Evolutionary conservation across 495 filamentous ascomycete species (phyloP).

Genomic region (Usnea hakonensis): DNA sequence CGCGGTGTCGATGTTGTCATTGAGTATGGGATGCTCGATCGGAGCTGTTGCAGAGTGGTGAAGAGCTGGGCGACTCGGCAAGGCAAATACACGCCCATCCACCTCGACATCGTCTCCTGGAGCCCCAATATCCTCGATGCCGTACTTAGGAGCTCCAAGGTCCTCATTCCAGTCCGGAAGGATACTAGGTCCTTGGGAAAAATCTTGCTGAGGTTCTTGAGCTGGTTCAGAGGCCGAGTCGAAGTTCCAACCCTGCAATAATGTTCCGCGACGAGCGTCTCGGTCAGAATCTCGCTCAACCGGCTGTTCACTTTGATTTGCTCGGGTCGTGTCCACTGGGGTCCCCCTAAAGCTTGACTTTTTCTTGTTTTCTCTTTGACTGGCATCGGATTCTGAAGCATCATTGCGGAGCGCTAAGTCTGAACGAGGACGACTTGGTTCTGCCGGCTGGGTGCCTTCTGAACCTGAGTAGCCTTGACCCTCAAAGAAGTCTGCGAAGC

Average conservation of each 20-base stretch:
- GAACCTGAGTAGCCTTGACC: constrained; percentile 22
- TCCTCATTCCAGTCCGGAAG: not conserved
- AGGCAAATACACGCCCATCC: not conserved
- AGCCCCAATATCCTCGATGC: constrained; percentile 29
- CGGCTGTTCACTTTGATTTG: not conserved
- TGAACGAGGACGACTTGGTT: constrained; percentile 28
- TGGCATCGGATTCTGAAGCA: constrained; percentile 41
- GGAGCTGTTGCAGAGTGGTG: constrained; percentile 2
- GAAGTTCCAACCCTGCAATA: not conserved
- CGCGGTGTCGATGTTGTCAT: not conserved
- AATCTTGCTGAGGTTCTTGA: not conserved
- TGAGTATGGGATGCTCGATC: not conserved
- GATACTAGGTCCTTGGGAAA: not conserved
- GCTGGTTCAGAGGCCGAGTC: not conserved
- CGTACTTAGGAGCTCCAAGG: constrained; percentile 27
- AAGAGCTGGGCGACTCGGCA: constrained; percentile 4
- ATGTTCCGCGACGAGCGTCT: constrained; percentile 2
- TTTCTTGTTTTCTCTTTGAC: constrained; percentile 15
- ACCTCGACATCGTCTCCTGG: constrained; percentile 10
- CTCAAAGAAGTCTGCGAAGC: constrained; percentile 41
- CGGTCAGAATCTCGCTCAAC: not conserved
- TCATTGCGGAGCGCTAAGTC: constrained; percentile 45
- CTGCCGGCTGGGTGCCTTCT: constrained; percentile 18
- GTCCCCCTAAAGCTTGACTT: constrained; percentile 39
- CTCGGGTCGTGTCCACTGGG: constrained; percentile 35